Evolutionary conservation across 331 rosid species (phyloP).

Genomic region (Dryas integrifolia): DNA sequence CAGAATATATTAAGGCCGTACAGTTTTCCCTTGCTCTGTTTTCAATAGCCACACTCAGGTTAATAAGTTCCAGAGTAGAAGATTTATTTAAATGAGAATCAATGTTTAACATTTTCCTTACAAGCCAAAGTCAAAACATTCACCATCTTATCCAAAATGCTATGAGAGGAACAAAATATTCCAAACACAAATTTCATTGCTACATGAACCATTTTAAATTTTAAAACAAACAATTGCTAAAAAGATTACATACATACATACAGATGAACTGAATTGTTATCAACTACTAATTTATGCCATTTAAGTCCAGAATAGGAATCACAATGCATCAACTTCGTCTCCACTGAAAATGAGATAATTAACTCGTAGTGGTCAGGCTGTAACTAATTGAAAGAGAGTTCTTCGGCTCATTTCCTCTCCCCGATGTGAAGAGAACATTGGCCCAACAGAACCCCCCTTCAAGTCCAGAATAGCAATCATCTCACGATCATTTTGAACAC

Average conservation of each 20-base stretch:
- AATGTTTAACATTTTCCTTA: not conserved
- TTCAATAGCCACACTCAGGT: not conserved
- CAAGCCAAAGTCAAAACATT: not conserved
- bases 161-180: not conserved
- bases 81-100: not conserved
- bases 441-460: not conserved
- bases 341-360: slow-evolving; percentile 4
- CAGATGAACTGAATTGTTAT: not conserved
- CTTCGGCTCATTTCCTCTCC: not conserved
- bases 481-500: not conserved
- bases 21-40: not conserved
- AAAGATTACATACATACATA: not conserved
- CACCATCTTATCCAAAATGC: too few relatives aligned
- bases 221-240: not conserved
- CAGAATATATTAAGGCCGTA: too few relatives aligned
- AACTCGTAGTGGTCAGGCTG: slow-evolving; percentile 1
- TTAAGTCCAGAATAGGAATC: slow-evolving; percentile 6
- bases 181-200: not conserved
- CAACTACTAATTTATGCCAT: not conserved
- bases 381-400: not conserved
- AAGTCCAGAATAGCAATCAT: not conserved
- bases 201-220: not conserved
- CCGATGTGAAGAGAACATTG: not conserved
- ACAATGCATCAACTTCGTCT: slow-evolving; percentile 7
- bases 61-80: not conserved